Evolutionary conservation across 192 early-diverging fungal species (phyloP).

Genomic region (Geosiphon pyriformis): DNA sequence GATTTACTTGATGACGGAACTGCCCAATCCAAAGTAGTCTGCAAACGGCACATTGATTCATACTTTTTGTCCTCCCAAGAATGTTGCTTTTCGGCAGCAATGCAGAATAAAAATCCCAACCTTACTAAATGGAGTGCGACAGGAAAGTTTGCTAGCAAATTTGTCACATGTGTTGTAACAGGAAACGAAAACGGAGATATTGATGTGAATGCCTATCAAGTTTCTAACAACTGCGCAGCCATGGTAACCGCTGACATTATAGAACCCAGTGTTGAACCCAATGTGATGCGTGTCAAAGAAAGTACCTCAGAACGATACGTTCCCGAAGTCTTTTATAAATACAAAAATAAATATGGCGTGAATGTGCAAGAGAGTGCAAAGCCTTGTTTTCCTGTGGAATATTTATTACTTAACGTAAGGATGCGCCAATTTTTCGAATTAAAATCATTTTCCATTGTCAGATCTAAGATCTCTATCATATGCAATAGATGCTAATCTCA

Average conservation of each 20-base stretch:
- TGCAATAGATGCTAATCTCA: too few species aligned
- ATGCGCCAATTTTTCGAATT: background rate
- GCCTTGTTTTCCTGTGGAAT: constrained; percentile 95
- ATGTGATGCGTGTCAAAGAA: constrained; percentile 78
- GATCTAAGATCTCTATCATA: too few species aligned
- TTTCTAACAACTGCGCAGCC: constrained; percentile 84
- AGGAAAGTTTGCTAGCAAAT: constrained; percentile 84
- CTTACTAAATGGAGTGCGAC: constrained; percentile 64
- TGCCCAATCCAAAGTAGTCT: constrained; percentile 73
- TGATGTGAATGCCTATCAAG: constrained; percentile 84
- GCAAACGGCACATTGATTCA: constrained; percentile 86
- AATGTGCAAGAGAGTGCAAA: constrained; percentile 85
- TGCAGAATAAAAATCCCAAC: constrained; percentile 73
- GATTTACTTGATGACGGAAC: constrained; percentile 81
- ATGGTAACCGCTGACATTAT: constrained; percentile 90
- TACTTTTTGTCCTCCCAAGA: constrained; percentile 93
- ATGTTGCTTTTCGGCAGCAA: constrained; percentile 75
- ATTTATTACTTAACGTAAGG: constrained; percentile 87
- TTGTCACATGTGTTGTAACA: constrained; percentile 92
- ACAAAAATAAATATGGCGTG: constrained; percentile 90
- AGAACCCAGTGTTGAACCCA: constrained; percentile 82
- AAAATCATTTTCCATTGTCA: too few species aligned
- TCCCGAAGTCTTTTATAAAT: constrained; percentile 95
- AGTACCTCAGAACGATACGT: constrained; percentile 74
- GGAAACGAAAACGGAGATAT: constrained; percentile 84